Percentiles rank a stretch among this genome's conserved stretches.
Evolutionary conservation across 73 alveolate species (phyloP).

Genomic region (Symbiodinium natans): DNA sequence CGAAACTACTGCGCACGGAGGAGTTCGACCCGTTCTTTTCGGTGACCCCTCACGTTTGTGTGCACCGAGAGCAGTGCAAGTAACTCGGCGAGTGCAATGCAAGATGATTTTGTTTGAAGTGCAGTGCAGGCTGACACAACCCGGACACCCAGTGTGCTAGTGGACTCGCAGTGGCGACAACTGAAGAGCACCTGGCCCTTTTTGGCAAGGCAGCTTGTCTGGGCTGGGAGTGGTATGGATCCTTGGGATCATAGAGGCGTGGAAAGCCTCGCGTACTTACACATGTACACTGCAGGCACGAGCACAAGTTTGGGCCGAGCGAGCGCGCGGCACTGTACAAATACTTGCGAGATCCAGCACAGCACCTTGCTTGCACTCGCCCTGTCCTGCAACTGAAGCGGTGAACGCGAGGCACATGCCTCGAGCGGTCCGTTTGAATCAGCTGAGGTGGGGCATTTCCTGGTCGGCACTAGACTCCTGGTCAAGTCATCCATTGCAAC

Average conservation of each 20-base stretch:
- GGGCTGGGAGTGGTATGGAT: background rate
- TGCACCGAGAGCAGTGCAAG: too few relatives aligned
- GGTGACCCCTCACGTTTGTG: background rate
- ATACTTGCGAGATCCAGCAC: conserved; percentile 78
- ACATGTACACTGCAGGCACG: background rate
- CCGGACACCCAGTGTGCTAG: conserved; percentile 40
- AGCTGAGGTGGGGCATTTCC: conserved; percentile 50
- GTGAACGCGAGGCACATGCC: too few relatives aligned
- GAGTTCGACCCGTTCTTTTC: conserved; percentile 51
- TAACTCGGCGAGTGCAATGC: too few relatives aligned
- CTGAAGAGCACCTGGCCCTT: conserved; percentile 79
- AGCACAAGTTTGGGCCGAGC: conserved; percentile 48
- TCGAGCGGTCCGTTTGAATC: too few relatives aligned
- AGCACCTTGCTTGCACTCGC: background rate
- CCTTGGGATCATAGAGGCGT: background rate
- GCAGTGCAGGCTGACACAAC: conserved; percentile 39
- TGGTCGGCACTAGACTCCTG: conserved; percentile 36
- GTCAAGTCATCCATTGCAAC: background rate
- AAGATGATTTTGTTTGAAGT: too few relatives aligned
- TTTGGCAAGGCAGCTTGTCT: conserved; percentile 1
- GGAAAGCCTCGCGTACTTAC: background rate
- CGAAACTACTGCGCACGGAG: conserved; percentile 6
- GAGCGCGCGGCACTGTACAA: conserved; percentile 41
- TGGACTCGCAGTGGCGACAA: conserved; percentile 83
- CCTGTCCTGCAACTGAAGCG: background rate